These are phyloP conservation scores for Anthracocystis walkeri DNA, from an alignment of 1,284 basidiomycete genomes.

Conservation along the genomic window DNA sequence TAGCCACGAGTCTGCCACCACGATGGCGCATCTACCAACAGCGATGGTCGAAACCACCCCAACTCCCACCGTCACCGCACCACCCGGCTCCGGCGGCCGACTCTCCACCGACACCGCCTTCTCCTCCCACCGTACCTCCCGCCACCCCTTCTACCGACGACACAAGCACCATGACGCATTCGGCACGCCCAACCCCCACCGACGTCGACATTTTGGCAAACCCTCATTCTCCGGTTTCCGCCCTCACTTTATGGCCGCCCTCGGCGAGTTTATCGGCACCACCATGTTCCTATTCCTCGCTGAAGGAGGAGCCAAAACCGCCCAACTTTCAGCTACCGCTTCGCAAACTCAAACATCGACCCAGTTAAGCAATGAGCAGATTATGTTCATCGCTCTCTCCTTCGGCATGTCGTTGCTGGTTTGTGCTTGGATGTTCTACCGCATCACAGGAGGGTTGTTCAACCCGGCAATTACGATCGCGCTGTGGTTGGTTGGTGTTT, in stretches of 20 bases:
- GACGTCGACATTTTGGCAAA: constrained; percentile 27
- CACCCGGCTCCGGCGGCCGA: constrained; percentile 11
- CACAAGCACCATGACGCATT: constrained; percentile 7
- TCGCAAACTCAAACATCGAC: constrained; percentile 26
- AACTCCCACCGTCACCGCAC: background rate
- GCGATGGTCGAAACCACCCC: constrained; percentile 16
- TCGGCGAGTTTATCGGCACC: constrained; percentile 51
- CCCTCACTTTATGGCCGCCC: constrained; percentile 40
- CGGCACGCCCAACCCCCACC: background rate
- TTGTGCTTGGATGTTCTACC: constrained; percentile 77
- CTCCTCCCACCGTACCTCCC: background rate
- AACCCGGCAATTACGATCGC: constrained; percentile 72
- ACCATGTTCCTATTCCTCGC: constrained; percentile 57
- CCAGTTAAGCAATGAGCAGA: constrained; percentile 43
- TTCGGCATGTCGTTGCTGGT: constrained; percentile 59
- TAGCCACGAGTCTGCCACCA: background rate
- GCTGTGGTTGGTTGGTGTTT: constrained; percentile 71
- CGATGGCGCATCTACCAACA: constrained; percentile 13
- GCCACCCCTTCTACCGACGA: background rate
- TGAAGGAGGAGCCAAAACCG: constrained; percentile 54
- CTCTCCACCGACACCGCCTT: constrained; percentile 31
- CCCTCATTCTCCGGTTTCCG: constrained; percentile 35
- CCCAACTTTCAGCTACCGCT: constrained; percentile 27
- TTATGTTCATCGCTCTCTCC: constrained; percentile 56
- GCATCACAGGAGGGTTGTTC: constrained; percentile 77